phyloP scores from a whole-genome alignment of 371 early-diverging fungal genomes.

The Lichtheimia hyalospora region DNA sequence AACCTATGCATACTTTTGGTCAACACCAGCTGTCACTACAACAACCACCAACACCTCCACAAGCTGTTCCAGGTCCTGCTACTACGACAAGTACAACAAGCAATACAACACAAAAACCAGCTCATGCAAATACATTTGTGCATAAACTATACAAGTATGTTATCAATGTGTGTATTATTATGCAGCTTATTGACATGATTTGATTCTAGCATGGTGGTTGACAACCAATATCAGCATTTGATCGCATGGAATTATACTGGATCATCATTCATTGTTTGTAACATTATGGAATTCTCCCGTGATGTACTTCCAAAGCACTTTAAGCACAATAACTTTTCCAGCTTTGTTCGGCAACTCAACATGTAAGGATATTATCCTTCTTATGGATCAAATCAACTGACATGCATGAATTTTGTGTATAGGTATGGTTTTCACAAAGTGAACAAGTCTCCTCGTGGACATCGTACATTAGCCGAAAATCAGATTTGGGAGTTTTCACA shows the following conservation, averaged over 20 bases:
- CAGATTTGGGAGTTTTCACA: constrained; percentile 95
- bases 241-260: constrained; percentile 86
- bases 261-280: constrained; percentile 88
- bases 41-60: constrained; percentile 7
- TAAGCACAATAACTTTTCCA: constrained; percentile 87
- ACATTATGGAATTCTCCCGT: constrained; percentile 81
- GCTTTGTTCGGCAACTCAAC: constrained; percentile 89
- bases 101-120: constrained; percentile 9
- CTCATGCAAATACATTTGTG: constrained; percentile 40
- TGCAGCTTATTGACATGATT: neutral
- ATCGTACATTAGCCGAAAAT: constrained; percentile 79
- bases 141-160: constrained; percentile 49
- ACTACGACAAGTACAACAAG: constrained; percentile 2
- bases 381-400: neutral
- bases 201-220: constrained; percentile 72
- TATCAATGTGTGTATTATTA: too few species aligned
- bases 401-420: neutral
- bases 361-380: constrained; percentile 50
- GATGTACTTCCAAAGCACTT: constrained; percentile 83
- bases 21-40: constrained; percentile 10
- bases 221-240: constrained; percentile 76
- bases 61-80: neutral
- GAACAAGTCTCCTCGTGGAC: constrained; percentile 84
- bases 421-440: constrained; percentile 91
- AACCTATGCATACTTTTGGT: constrained; percentile 4